Conservation (phyloP, 805 yeast genomes). For the Candida anglica region DNA sequence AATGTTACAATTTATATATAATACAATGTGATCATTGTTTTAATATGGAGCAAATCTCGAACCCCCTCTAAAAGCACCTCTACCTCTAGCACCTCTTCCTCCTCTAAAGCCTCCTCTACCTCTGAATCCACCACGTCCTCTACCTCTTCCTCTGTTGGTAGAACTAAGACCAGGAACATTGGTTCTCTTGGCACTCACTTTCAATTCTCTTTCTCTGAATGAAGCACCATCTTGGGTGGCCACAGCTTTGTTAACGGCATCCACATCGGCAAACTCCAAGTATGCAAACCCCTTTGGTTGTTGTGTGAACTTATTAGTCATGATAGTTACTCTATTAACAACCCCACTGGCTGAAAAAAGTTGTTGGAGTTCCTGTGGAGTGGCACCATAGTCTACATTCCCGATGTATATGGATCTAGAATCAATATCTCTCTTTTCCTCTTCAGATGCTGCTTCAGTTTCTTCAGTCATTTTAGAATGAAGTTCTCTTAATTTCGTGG, state of each 20-base stretch:
- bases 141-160: constrained; percentile 29
- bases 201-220: constrained; percentile 67
- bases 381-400: constrained; percentile 74
- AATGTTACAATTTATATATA: no score
- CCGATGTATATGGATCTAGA: constrained; percentile 77
- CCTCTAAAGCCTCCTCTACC: constrained; percentile 43
- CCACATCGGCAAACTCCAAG: constrained; percentile 71
- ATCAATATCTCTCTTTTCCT: constrained; percentile 62
- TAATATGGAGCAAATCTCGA: constrained; percentile 5
- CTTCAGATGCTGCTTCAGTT: constrained; percentile 23
- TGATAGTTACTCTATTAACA: constrained; percentile 75
- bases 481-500: constrained; percentile 55
- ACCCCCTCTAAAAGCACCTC: constrained; percentile 17
- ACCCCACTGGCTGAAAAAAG: constrained; percentile 68
- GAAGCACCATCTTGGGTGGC: constrained; percentile 55
- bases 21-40: no score
- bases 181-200: constrained; percentile 75
- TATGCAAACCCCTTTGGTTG: constrained; percentile 87
- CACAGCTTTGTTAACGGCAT: constrained; percentile 63
- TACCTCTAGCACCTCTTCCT: constrained; percentile 27
- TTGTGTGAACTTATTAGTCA: constrained; percentile 70
- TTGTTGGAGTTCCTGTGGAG: constrained; percentile 75
- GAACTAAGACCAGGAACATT: constrained; percentile 66
- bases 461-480: constrained; percentile 32
- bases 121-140: constrained; percentile 34